Base-by-base conservation (phyloP, 2,329 filamentous ascomycete species). In the Salinomyces thailandicus region DNA sequence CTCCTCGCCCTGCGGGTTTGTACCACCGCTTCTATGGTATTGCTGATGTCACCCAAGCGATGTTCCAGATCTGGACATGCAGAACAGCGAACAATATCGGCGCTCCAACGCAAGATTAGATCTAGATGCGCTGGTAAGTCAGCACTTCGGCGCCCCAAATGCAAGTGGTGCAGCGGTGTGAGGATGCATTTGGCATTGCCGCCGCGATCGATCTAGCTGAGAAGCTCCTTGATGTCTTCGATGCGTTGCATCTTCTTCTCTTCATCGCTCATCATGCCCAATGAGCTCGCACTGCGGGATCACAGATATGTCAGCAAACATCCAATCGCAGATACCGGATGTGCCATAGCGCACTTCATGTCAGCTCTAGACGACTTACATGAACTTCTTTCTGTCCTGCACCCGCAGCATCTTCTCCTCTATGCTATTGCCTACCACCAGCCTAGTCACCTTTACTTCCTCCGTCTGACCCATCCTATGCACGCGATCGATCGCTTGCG, bases 401-500 rank as follows among this genome's bases (percentile, higher is more conserved):
- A 98, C 78, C 60, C 73, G 77, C 47, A 98, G 60, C 86, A 98
- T 98, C 59, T 89, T 78, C 60, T 91, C 84, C 66, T 98, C 91
- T 26, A 98, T 93, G 46, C 85, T 95, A 31, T 80, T 77, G 60
- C 82, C 81, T 1, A 93, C 83, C 39, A 98, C 81, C 54, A 96
- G 96, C 18, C 91, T 70, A 49, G 80, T 80, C 0, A 98, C 87
- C 38, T 77, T 75, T 2, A 98, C 91, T 52, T 89, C 83, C 12
- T 77, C 73, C 33, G 82, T 78, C 60, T 98, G 91, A 0, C 91
- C 91, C 84, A 98, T 95, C 6, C 91, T 77, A 65, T 98, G 91
- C 20, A 98, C 86, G 1, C 91, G 84, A 64, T 98, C 91, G 53
- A 98, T 96, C 6, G 91, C 91, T 62, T 98, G 91, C 4, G 87